Conservation (phyloP, 306 rosid species). For the Cicer chorassanicum region DNA sequence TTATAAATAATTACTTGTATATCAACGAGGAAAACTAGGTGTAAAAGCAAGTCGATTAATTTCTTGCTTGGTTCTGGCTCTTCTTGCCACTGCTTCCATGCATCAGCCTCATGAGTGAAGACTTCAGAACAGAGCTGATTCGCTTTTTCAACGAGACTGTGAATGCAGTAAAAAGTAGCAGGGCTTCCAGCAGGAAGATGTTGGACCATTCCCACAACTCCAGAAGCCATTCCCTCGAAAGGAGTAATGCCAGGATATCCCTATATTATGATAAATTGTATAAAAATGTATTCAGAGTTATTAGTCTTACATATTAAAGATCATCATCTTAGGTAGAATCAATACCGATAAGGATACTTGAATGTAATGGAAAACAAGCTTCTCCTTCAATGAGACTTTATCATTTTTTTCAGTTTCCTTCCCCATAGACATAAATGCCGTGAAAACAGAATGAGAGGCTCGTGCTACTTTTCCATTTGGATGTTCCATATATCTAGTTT, state of each 20-base stretch:
- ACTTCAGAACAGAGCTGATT: slow-evolving; percentile 61
- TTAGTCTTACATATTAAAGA: slow-evolving; percentile 28
- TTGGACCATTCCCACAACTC: slow-evolving; percentile 76
- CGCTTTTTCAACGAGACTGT: slow-evolving; percentile 72
- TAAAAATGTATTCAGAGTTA: slow-evolving; percentile 24
- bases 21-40: slow-evolving; percentile 78
- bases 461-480: slow-evolving; percentile 81
- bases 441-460: slow-evolving; percentile 84
- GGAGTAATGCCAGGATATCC: slow-evolving; percentile 89
- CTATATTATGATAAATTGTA: slow-evolving; percentile 52
- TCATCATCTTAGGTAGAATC: slow-evolving; percentile 20
- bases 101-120: slow-evolving; percentile 55
- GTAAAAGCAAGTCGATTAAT: slow-evolving; percentile 78
- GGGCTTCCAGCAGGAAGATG: slow-evolving; percentile 97
- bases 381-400: slow-evolving; percentile 73
- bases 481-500: slow-evolving; percentile 84
- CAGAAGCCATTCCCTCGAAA: slow-evolving; percentile 94
- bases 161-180: slow-evolving; percentile 74
- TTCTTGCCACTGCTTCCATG: slow-evolving; percentile 80
- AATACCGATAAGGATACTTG: slow-evolving; percentile 79
- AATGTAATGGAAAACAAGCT: slow-evolving; percentile 82
- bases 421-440: slow-evolving; percentile 69
- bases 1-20: slow-evolving; percentile 63
- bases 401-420: slow-evolving; percentile 63
- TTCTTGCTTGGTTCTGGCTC: slow-evolving; percentile 87